Evolutionary conservation across 148 eudicot genomes (phyloP).

Genomic region (Cornus controversa): DNA sequence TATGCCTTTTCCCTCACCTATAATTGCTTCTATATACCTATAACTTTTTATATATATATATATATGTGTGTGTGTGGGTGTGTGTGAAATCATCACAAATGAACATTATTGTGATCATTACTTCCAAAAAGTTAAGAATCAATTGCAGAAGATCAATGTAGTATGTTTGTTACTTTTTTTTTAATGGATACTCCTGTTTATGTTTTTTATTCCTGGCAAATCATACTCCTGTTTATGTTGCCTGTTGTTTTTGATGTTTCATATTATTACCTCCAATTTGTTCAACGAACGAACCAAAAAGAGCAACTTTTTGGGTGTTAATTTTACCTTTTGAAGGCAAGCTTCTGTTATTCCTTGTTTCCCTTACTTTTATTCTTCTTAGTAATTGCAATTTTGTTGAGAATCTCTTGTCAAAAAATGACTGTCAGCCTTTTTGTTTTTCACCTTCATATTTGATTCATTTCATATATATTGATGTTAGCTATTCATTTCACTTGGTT

Average conservation of each 20-base stretch:
- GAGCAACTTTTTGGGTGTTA: background rate
- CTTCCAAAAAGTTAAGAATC: background rate
- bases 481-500: background rate
- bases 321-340: background rate
- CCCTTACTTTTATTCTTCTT: background rate
- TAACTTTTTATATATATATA: no score
- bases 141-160: background rate
- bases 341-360: background rate
- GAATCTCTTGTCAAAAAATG: background rate
- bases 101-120: background rate
- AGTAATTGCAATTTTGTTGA: background rate
- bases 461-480: background rate
- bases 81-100: background rate
- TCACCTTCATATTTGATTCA: background rate
- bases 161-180: background rate
- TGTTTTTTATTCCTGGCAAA: background rate
- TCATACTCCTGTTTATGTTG: background rate
- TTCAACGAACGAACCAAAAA: background rate
- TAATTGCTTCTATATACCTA: background rate
- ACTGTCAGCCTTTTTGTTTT: background rate
- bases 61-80: no score
- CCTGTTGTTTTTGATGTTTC: background rate
- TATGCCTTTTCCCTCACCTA: background rate
- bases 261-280: background rate
- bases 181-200: background rate